A percentile compares a stretch with the other conserved stretches of the same genome.
These are phyloP conservation scores for Geoglossum cookeanum DNA, from an alignment of 2,329 filamentous ascomycete genomes.

Conservation along the genomic window DNA sequence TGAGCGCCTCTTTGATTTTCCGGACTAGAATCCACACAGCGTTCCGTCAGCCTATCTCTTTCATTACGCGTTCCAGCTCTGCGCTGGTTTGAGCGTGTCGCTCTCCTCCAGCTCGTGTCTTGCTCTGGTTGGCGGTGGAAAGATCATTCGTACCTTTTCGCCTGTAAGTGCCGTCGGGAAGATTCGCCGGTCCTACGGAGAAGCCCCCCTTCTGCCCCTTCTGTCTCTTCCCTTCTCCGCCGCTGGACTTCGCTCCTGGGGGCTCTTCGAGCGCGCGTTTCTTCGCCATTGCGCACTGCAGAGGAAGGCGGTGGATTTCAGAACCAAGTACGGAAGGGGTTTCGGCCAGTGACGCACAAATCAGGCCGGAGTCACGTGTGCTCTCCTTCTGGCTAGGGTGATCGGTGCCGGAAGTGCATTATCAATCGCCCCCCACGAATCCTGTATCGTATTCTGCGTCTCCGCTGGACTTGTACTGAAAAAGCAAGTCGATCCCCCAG, in stretches of 20 bases:
- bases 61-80: background rate
- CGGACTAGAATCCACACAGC: conserved; percentile 34
- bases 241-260: conserved; percentile 10
- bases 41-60: background rate
- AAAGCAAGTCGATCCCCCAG: too few relatives aligned
- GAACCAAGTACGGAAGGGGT: too few relatives aligned
- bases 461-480: too few relatives aligned
- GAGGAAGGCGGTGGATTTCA: too few relatives aligned
- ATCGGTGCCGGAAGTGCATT: too few relatives aligned
- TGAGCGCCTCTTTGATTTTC: conserved; percentile 77
- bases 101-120: background rate
- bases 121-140: background rate
- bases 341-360: too few relatives aligned
- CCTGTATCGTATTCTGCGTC: too few relatives aligned
- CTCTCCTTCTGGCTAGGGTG: too few relatives aligned
- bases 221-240: conserved; percentile 23
- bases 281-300: conserved; percentile 39
- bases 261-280: conserved; percentile 34
- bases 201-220: conserved; percentile 70
- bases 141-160: conserved; percentile 42
- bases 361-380: too few relatives aligned
- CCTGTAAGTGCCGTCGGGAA: conserved; percentile 75
- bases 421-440: too few relatives aligned
- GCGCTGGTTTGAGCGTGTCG: too few relatives aligned
- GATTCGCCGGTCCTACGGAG: conserved; percentile 68